phyloP scores from a whole-genome alignment of 108 stramenopile genomes.

The Aurantiochytrium sp. region DNA sequence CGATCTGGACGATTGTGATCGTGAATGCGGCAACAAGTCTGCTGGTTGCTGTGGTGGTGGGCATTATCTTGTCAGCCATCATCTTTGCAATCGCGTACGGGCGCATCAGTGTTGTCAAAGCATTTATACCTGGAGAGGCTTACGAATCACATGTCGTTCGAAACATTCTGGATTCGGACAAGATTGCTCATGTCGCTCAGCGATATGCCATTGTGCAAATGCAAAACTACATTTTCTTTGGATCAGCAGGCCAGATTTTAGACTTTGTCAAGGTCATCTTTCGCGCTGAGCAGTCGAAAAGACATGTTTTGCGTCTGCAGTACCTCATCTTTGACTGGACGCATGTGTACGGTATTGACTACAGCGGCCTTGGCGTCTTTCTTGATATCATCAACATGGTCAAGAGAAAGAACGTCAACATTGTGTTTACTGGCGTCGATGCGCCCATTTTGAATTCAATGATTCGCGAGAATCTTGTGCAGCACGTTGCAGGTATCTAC shows the following conservation, averaged over 20 bases:
- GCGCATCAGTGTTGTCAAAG: neutral
- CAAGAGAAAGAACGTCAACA: neutral
- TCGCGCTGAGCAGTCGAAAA: neutral
- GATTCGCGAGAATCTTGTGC: neutral
- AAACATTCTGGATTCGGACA: neutral
- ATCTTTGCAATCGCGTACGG: neutral
- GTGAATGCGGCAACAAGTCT: neutral
- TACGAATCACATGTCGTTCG: neutral
- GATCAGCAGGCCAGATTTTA: neutral
- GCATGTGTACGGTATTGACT: neutral
- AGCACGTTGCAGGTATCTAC: neutral
- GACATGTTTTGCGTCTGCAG: neutral
- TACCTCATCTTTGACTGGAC: neutral
- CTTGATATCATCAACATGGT: neutral
- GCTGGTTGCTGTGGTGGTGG: neutral
- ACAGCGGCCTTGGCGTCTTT: neutral
- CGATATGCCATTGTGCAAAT: neutral
- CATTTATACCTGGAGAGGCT: neutral
- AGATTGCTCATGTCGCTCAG: neutral
- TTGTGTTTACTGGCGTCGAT: neutral
- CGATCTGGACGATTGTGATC: neutral
- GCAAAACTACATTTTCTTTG: conserved; percentile 7
- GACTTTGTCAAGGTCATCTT: neutral
- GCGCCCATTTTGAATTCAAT: neutral
- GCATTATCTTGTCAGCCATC: neutral